Evolutionary conservation across 2,329 filamentous ascomycete genomes (phyloP).

Genomic region (Rachicladosporium sp.): DNA sequence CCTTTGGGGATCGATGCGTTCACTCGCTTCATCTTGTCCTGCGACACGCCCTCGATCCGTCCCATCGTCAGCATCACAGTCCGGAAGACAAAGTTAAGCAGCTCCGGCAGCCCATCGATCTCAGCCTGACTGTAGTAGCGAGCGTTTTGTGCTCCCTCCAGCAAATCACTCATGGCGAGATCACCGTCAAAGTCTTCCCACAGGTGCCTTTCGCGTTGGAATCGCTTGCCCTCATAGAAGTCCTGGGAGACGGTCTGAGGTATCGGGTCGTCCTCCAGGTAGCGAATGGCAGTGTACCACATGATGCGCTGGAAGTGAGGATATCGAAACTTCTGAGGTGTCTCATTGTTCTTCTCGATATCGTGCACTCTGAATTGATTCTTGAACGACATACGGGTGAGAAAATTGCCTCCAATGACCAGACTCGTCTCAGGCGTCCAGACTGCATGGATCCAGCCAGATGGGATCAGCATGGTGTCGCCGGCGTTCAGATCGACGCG

Average conservation of each 20-base stretch:
- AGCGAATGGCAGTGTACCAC: slow-evolving; percentile 55
- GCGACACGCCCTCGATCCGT: slow-evolving; percentile 48
- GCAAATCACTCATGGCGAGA: slow-evolving; percentile 37
- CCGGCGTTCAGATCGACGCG: slow-evolving; percentile 53
- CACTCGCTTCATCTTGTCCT: slow-evolving; percentile 47
- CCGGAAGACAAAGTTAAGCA: slow-evolving; percentile 49
- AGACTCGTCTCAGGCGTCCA: slow-evolving; percentile 59
- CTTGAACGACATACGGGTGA: slow-evolving; percentile 52
- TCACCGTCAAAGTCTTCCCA: slow-evolving; percentile 46
- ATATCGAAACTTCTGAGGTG: slow-evolving; percentile 53
- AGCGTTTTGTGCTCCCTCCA: slow-evolving; percentile 38
- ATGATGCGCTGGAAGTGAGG: slow-evolving; percentile 58
- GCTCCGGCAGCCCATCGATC: slow-evolving; percentile 46
- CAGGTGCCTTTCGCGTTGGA: slow-evolving; percentile 42
- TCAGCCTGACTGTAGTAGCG: slow-evolving; percentile 53
- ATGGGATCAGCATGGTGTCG: slow-evolving; percentile 59
- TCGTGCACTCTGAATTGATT: slow-evolving; percentile 55
- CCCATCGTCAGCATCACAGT: slow-evolving; percentile 50
- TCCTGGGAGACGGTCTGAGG: slow-evolving; percentile 43
- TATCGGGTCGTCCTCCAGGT: slow-evolving; percentile 52
- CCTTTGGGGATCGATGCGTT: slow-evolving; percentile 51
- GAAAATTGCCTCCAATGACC: slow-evolving; percentile 59
- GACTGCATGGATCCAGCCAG: slow-evolving; percentile 60
- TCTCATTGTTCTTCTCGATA: slow-evolving; percentile 55
- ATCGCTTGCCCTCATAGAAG: slow-evolving; percentile 44